Evolutionary conservation across 1,284 basidiomycete species (phyloP).

Genomic region (Tremellales sp.): DNA sequence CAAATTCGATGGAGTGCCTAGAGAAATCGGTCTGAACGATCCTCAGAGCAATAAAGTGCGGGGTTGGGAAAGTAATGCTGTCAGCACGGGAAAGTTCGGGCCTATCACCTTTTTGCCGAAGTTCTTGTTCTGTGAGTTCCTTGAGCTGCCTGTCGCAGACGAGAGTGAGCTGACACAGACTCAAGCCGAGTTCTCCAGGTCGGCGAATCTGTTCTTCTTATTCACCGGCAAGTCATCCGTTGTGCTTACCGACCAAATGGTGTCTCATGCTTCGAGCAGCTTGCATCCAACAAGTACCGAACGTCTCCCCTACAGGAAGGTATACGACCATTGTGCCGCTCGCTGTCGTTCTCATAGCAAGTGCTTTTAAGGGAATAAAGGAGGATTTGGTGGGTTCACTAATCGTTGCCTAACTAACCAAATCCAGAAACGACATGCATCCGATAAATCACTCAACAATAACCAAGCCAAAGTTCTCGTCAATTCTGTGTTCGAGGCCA

Average conservation of each 20-base stretch:
- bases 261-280: constrained; percentile 50
- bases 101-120: constrained; percentile 83
- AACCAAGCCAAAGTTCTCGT: constrained; percentile 72
- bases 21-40: constrained; percentile 65
- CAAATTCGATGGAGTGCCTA: constrained; percentile 45
- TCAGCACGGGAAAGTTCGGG: constrained; percentile 96
- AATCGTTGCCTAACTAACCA: constrained; percentile 9
- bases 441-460: constrained; percentile 87
- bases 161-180: constrained; percentile 2
- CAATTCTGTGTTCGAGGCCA: constrained; percentile 63
- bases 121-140: constrained; percentile 74
- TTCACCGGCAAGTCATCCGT: constrained; percentile 61
- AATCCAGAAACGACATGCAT: constrained; percentile 80
- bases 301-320: constrained; percentile 90
- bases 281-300: constrained; percentile 96
- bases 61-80: constrained; percentile 75
- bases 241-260: not conserved
- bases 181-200: constrained; percentile 60
- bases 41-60: constrained; percentile 52
- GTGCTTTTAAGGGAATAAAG: constrained; percentile 94
- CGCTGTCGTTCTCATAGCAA: constrained; percentile 81
- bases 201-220: constrained; percentile 97
- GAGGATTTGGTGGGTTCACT: constrained; percentile 66
- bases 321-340: constrained; percentile 96
- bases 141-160: no score